Base-by-base conservation (phyloP, 768 basidiomycete species). In the Lentinula aciculospora region DNA sequence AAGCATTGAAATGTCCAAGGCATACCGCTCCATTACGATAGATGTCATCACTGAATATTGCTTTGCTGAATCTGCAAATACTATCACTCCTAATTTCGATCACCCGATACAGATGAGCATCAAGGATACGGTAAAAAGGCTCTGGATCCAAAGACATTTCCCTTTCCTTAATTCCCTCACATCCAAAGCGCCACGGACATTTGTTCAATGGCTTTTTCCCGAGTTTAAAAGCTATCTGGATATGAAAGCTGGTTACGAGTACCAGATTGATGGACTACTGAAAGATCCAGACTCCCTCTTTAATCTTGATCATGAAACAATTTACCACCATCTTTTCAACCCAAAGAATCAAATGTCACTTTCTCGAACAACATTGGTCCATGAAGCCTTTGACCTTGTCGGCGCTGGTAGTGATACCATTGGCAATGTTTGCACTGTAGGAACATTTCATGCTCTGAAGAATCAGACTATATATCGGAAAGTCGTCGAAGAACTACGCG, bases 351-450 rank as follows among this genome's bases (percentile, higher is more conserved):
- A 37, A 27, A 13, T 32, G 8, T 37, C 27, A 21, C 36, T 59
- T 59, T 58, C 61, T 55, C 39, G 57, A 39, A 62, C 50, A 39
- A 54, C 60, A 15, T 57, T 71, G 12, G 10, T 62, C 15, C 64
- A 69, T 31, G 69, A 66, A 47, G 65, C 65, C 21, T 59, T 53
- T 57, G 57, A 23, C 48, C 62, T 71, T 31, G 61, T 70, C 36
- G 64, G 60, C 19, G 75, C 74, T 13, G 74, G 74, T 1, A 65
- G 64, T 17, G 73, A 74, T 60, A 72, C 72, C 3, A 62, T 64
- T 0, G 68, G 68, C 27, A 67, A 68, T 51, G 57, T 66, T 2
- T 64, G 68, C 51, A 68, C 60, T 10, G 56, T 69, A 12, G 70
- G 65, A 4, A 55, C 65, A 1, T 67, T 69, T 39, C 62, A 69